Conservation (phyloP, 2,329 filamentous ascomycete genomes). For the Curvularia spicifera region DNA sequence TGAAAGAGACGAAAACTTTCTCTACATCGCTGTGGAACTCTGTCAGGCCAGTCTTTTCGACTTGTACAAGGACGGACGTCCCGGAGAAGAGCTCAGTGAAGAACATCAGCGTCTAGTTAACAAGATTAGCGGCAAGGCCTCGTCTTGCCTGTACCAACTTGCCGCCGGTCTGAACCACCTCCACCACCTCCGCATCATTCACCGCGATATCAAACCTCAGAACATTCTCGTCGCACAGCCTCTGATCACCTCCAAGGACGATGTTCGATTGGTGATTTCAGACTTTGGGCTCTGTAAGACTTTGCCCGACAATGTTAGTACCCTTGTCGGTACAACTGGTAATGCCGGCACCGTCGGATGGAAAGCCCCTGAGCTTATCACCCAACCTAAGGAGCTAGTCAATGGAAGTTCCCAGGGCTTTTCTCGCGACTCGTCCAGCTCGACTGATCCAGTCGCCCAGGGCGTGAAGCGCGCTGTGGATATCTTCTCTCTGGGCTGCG, state of each 20-base stretch:
- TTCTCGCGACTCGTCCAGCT: constrained; percentile 51
- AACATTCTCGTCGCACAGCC: constrained; percentile 86
- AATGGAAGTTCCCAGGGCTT: constrained; percentile 53
- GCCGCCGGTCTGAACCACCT: constrained; percentile 87
- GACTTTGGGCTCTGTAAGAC: constrained; percentile 99
- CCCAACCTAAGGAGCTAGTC: constrained; percentile 58
- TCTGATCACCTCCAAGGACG: constrained; percentile 70
- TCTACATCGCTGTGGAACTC: constrained; percentile 94
- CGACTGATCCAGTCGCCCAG: constrained; percentile 59
- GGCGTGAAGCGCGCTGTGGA: constrained; percentile 95
- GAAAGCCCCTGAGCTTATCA: constrained; percentile 91
- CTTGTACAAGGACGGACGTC: constrained; percentile 72
- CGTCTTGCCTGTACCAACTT: constrained; percentile 84
- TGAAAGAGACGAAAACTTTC: constrained; percentile 83
- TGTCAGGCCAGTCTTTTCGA: constrained; percentile 94
- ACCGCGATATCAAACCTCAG: constrained; percentile 95
- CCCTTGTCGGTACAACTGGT: constrained; percentile 90
- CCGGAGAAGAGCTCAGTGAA: constrained; percentile 58
- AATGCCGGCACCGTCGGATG: constrained; percentile 95
- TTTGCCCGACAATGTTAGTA: constrained; percentile 90
- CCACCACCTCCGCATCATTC: constrained; percentile 91
- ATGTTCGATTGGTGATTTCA: constrained; percentile 87
- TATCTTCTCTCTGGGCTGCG: constrained; percentile 93
- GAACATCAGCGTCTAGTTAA: constrained; percentile 72
- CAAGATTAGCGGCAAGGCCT: constrained; percentile 76